phyloP scores from a whole-genome alignment of 306 rosid genomes.

The Dryas drummondii region DNA sequence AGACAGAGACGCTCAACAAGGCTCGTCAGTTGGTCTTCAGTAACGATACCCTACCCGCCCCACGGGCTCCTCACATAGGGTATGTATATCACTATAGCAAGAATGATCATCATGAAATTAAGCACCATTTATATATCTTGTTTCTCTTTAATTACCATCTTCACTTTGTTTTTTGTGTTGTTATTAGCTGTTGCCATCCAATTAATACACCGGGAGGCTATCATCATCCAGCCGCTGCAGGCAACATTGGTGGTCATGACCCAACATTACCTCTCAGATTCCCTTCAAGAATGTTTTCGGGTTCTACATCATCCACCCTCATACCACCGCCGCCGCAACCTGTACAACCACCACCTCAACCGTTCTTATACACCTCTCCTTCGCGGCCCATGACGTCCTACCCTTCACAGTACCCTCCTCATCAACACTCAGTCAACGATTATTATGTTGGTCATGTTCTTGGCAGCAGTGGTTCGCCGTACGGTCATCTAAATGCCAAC shows the following conservation, averaged over 20 bases:
- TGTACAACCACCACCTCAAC: constrained; percentile 34
- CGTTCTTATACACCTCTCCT: constrained; percentile 59
- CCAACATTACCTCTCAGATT: constrained; percentile 65
- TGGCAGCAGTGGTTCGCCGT: constrained; percentile 16
- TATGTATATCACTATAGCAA: constrained; percentile 9
- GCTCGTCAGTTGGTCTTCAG: constrained; percentile 95
- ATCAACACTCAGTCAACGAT: constrained; percentile 46
- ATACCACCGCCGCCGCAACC: constrained; percentile 30
- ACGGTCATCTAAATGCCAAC: constrained; percentile 28
- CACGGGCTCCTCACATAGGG: constrained; percentile 72
- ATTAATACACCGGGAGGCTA: constrained; percentile 48
- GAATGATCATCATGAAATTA: too few species aligned
- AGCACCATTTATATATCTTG: too few species aligned
- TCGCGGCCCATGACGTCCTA: constrained; percentile 40
- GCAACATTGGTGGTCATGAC: constrained; percentile 30
- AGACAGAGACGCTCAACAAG: constrained; percentile 94
- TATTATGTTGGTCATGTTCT: constrained; percentile 76
- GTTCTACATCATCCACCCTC: constrained; percentile 56
- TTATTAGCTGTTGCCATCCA: constrained; percentile 69
- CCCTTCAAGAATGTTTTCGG: constrained; percentile 65
- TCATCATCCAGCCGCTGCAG: constrained; percentile 40
- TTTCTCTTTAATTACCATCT: too few species aligned
- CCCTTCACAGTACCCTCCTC: constrained; percentile 47
- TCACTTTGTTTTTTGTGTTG: background rate
- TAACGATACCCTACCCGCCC: constrained; percentile 66